Evolutionary conservation across 2,329 filamentous ascomycete genomes (phyloP).

Genomic region (Sporothrix humicola): DNA sequence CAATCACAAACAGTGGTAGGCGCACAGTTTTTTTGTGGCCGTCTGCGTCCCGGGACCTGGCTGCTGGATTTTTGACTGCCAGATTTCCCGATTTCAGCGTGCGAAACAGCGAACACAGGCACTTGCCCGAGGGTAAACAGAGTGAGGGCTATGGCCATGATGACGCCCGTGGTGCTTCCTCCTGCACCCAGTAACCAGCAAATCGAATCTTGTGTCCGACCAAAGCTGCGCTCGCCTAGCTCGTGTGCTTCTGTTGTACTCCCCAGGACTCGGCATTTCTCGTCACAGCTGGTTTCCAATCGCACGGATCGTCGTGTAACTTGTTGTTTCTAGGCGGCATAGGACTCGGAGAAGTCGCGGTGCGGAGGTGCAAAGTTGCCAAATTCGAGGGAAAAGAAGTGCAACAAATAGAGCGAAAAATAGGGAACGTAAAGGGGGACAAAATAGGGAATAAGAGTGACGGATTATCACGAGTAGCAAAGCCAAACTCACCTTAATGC

Average conservation of each 20-base stretch:
- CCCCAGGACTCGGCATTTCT: background rate
- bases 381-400: background rate
- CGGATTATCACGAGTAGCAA: background rate
- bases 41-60: background rate
- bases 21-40: background rate
- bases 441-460: background rate
- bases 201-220: background rate
- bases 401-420: no score
- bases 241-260: background rate
- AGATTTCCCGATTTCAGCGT: background rate
- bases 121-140: background rate
- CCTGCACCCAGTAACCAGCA: background rate
- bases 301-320: conserved; percentile 9
- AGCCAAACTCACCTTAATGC: conserved; percentile 59
- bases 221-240: background rate
- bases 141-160: no score
- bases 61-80: background rate
- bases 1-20: background rate
- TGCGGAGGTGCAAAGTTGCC: background rate
- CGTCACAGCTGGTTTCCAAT: background rate
- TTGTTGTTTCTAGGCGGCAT: background rate
- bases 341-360: background rate
- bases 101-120: background rate
- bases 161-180: background rate
- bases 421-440: background rate